Evolutionary conservation across 1,139 yeast species (phyloP), one percentile per base, ranked within the genome.

Genomic region (Taiozyma sp.): DNA sequence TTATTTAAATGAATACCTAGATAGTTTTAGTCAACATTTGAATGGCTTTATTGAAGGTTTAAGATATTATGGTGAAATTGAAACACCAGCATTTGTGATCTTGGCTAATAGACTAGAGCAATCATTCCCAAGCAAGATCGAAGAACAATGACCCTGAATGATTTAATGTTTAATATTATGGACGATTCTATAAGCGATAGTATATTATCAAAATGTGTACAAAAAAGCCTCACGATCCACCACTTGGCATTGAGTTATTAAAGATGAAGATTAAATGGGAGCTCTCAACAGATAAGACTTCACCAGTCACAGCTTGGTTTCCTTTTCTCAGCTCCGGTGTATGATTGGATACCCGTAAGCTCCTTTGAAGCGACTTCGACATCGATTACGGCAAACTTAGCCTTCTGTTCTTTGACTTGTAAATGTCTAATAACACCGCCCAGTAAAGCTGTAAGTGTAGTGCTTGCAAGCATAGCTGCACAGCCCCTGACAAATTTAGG

Each of bases 51-150:
- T 82, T 61, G 75, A 74, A 29, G 78, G 81, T 4, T 70, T 86
- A 52, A 76, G 76, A 54, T 76, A 74, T 50, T 77, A 75, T 55
- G 90, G 91, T 2, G 88, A 84, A 51, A 68, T 79, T 3, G 91
- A 86, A 55, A 81, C 85, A 46, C 78, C 83, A 42, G 78, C 75
- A 49, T 72, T 85, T 51, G 68, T 81, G 50, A 70, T 74, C 12
- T 70, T 87, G 50, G 76, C 78, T 48, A 80, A 80, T 46, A 70
- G 80, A 53, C 67, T 84, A 55, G 87, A 82, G 45, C 44, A 51
- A 12, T 57, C 65, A 2, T 62, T 58, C 41, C 65, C 64, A 23
- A 50, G 44, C 19, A 24, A 40, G 43, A 24, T 24, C 22, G 29
- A 40, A 40, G 43, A 23, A 24, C 43, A 14, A 24, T 40, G 22